Percentiles rank a stretch among this genome's conserved stretches.
Conservation (phyloP, 495 filamentous ascomycete genomes). For the Podospora fimiseda region DNA sequence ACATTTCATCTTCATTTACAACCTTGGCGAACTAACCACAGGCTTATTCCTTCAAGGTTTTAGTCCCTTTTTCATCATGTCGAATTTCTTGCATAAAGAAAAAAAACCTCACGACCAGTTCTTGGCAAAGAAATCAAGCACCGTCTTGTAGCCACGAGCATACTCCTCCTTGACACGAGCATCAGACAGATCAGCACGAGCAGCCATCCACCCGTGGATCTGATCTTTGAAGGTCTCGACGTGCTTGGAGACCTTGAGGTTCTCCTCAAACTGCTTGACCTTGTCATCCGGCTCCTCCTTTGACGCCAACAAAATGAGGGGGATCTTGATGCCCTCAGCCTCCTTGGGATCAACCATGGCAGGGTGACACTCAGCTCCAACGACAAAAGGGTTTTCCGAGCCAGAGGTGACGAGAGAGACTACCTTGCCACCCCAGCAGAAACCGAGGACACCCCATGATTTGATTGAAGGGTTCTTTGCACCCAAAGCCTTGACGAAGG, state of each 20-base stretch:
- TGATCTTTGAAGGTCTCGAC: slow-evolving; percentile 77
- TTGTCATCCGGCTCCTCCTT: slow-evolving; percentile 60
- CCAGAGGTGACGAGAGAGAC: slow-evolving; percentile 51
- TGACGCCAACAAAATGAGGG: slow-evolving; percentile 59
- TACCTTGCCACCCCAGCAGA: slow-evolving; percentile 91
- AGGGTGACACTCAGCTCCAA: slow-evolving; percentile 68
- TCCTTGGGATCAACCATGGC: slow-evolving; percentile 82
- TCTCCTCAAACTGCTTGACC: slow-evolving; percentile 64
- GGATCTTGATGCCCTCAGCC: slow-evolving; percentile 58
- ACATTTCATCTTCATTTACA: too few relatives aligned
- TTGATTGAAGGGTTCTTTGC: slow-evolving; percentile 54
- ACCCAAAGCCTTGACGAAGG: slow-evolving; percentile 51
- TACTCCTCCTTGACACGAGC: slow-evolving; percentile 66
- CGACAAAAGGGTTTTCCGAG: slow-evolving; percentile 58
- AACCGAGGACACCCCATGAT: slow-evolving; percentile 82
- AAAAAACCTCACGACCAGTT: slow-evolving; percentile 40
- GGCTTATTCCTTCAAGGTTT: background rate
- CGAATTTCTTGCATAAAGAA: too few relatives aligned
- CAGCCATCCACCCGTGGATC: slow-evolving; percentile 91
- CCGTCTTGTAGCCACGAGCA: slow-evolving; percentile 66
- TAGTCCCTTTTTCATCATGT: background rate
- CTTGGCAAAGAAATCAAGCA: slow-evolving; percentile 69
- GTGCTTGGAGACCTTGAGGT: slow-evolving; percentile 59
- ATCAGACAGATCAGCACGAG: slow-evolving; percentile 62
- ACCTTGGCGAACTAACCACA: background rate